A percentile compares a stretch with the other conserved stretches of the same genome.
Conservation (phyloP, 441 rosid species). For the Adansonia gregorii region DNA sequence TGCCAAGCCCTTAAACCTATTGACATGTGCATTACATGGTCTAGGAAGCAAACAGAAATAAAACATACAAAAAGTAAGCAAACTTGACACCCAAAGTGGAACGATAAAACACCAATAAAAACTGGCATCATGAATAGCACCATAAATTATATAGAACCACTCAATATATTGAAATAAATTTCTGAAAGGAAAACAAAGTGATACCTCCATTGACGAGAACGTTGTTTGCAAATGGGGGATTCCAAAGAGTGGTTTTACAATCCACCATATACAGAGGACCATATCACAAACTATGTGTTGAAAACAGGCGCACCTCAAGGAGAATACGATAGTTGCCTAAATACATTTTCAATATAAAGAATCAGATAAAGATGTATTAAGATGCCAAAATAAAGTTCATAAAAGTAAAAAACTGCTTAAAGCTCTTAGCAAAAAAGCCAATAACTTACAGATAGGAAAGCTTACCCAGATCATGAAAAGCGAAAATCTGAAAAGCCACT, state of each 20-base stretch:
- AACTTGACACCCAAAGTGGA: neutral
- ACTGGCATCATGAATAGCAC: neutral
- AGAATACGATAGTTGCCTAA: conserved; percentile 52
- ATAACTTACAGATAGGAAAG: conserved; percentile 24
- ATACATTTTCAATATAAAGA: conserved; percentile 32
- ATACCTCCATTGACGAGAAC: conserved; percentile 58
- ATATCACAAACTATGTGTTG: conserved; percentile 44
- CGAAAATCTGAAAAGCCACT: conserved; percentile 61
- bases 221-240: conserved; percentile 50
- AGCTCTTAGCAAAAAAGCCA: conserved; percentile 13
- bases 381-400: conserved; percentile 8
- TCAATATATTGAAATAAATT: neutral
- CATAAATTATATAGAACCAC: conserved; percentile 23
- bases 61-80: neutral
- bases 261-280: conserved; percentile 79
- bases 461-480: conserved; percentile 75
- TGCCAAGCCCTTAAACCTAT: neutral
- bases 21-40: neutral
- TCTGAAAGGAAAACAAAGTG: conserved; percentile 14
- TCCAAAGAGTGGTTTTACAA: conserved; percentile 52
- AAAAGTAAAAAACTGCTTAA: conserved; percentile 3
- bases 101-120: neutral
- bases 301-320: conserved; percentile 44
- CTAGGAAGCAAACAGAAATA: neutral
- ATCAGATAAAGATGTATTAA: conserved; percentile 24